Base-by-base conservation (phyloP, 164 flowering plant species). In the Brasenia schreberi region DNA sequence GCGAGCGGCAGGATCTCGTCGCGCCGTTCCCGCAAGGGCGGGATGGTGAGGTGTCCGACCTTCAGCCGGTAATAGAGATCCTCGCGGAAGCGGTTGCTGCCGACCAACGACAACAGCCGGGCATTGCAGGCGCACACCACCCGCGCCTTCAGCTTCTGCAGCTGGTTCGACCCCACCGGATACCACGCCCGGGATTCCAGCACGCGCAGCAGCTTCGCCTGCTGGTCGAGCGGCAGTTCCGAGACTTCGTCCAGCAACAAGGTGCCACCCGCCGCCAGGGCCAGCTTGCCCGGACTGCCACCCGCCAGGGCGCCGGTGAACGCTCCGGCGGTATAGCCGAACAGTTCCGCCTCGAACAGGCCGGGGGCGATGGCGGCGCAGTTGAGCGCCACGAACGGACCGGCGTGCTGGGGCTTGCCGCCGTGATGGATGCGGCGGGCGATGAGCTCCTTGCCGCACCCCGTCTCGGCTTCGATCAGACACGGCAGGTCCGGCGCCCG, bases 121-220 rank as follows among this genome's bases (percentile, higher is more conserved):
- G 12, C 59, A 10, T 56, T 56, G 12, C 12, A 10, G 59, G 59
- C 59, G 12, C 12, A 10, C 12, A 56, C 59, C 12, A 56, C 59
- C 12, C 59, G 59, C 12, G 12, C 10, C 12, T 56, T 56, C 59
- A 56, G 12, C 12, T 12, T 10, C 12, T 10, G 10, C 59, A 12
- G 59, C 59, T 56, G 59, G 59, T 56, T 56, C 59, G 59, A 56
- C 12, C 59, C 59, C 12, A 56, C 12, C 59, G 12, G 59, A 10
- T 56, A 10, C 59, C 10, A 12, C 59, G 12, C 59, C 12, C 59
- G 12, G 59, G 10, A 10, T 12, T 56, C 12, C 59, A 56, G 59
- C 59, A 56, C 59, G 59, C 59, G 59, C 59, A 56, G 59, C 59
- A 56, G 59, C 59, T 56, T 56, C 59, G 12, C 59, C 59, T 56